These are phyloP conservation scores for Epichloe festucae DNA, from an alignment of 2,329 filamentous ascomycete species.

Conservation along the genomic window DNA sequence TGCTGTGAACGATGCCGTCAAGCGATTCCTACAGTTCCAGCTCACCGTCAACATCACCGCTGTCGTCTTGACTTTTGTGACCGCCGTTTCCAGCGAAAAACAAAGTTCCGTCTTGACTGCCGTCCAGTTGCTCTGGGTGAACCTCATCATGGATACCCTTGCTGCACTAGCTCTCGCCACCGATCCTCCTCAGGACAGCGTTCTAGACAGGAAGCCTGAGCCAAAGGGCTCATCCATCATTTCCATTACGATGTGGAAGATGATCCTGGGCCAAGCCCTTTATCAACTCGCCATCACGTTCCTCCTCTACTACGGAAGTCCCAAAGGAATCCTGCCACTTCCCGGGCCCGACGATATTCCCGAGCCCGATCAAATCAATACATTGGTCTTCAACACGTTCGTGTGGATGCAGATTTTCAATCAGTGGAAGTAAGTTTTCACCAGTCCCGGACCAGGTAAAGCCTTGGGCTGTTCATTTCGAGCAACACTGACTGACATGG, in stretches of 20 bases:
- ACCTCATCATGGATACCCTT: slow-evolving; percentile 94
- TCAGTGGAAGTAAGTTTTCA: slow-evolving; percentile 66
- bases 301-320: slow-evolving; percentile 65
- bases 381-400: slow-evolving; percentile 93
- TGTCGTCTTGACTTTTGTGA: slow-evolving; percentile 76
- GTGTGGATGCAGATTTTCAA: slow-evolving; percentile 99
- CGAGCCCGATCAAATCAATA: slow-evolving; percentile 43
- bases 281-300: slow-evolving; percentile 77
- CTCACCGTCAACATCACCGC: slow-evolving; percentile 87
- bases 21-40: slow-evolving; percentile 66
- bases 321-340: slow-evolving; percentile 20
- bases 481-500: slow-evolving; percentile 5
- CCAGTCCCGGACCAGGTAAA: background rate
- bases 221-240: slow-evolving; percentile 50
- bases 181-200: slow-evolving; percentile 71
- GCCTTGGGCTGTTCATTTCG: background rate
- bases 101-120: slow-evolving; percentile 71
- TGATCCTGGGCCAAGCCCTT: slow-evolving; percentile 87
- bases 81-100: slow-evolving; percentile 57
- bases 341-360: slow-evolving; percentile 37
- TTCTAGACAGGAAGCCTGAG: slow-evolving; percentile 63
- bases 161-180: slow-evolving; percentile 81
- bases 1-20: slow-evolving; percentile 64
- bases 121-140: slow-evolving; percentile 91
- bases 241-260: slow-evolving; percentile 95